Base-by-base conservation (phyloP, 73 alveolate species). In the Paramecium primaurelia region DNA sequence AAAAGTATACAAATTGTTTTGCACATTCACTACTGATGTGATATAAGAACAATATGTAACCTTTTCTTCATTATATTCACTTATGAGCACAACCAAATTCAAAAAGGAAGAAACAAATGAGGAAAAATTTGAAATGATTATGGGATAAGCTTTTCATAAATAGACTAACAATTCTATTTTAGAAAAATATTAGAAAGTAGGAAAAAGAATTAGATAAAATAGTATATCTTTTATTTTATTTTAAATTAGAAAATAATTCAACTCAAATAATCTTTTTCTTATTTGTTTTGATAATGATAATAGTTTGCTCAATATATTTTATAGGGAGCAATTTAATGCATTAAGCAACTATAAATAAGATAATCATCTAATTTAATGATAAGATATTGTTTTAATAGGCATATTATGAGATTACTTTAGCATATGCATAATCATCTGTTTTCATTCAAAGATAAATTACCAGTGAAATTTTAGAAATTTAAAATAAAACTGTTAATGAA, bases 51-150 rank as follows among this genome's bases (percentile, higher is more conserved):
- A 38, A 11, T 75, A 38, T n/a, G 47, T 38, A 30, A 36, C 34
- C 2, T 75, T 75, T 75, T 36, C 88, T 42, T 30, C 68, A 1
- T 75, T 75, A 38, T 38, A 75, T 38, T 30, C 38, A 11, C 26
- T 38, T 12, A 75, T 75, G 68, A 75, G 37, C 37, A 34, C 88
- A 14, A 36, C 9, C 34, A 75, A 75, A 20, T 75, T 75, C 59
- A 75, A 75, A 38, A 75, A 75, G 11, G 60, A 75, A 30, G 88
- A 75, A 36, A 75, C 88, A 42, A 42, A 75, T 75, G 88, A 75
- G 28, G 88, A 75, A 34, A 75, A 75, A 12, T 75, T 75, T 75
- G 88, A 75, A 75, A 7, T 30, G 12, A 75, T 22, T 8, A 38
- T 75, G 59, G 36, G 36, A 38, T 30, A 42, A 36, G 68, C 20